These are phyloP conservation scores for Neurospora sp. DNA, from an alignment of 495 filamentous ascomycete species.

Conservation along the genomic window DNA sequence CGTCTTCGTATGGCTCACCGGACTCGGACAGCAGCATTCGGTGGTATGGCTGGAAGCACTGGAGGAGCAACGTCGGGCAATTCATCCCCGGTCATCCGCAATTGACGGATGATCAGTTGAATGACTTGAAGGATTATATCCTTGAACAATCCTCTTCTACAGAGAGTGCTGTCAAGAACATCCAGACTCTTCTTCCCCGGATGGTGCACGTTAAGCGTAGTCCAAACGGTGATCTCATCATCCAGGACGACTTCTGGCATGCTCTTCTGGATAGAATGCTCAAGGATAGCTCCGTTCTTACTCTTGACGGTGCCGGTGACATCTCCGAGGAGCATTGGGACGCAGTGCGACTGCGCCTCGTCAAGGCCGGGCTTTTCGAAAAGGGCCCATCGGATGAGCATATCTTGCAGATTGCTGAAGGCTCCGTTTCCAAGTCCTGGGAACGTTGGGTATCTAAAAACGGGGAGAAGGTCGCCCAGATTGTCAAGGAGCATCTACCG, in stretches of 20 bases:
- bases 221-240: conserved; percentile 28
- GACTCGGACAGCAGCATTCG: neutral
- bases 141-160: conserved; percentile 3
- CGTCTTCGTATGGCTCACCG: neutral
- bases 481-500: conserved; percentile 8
- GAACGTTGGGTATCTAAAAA: conserved; percentile 28
- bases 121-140: conserved; percentile 12
- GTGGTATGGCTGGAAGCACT: conserved; percentile 15
- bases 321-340: conserved; percentile 30
- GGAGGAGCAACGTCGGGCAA: conserved; percentile 12
- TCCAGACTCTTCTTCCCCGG: conserved; percentile 23
- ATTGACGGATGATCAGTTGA: conserved; percentile 13
- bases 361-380: conserved; percentile 2
- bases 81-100: conserved; percentile 10
- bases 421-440: conserved; percentile 19
- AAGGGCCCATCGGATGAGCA: conserved; percentile 1
- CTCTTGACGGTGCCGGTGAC: conserved; percentile 15
- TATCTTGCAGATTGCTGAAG: conserved; percentile 9
- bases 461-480: conserved; percentile 16
- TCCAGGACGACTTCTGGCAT: conserved; percentile 46
- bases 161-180: conserved; percentile 13
- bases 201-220: conserved; percentile 29
- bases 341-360: conserved; percentile 22
- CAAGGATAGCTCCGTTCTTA: conserved; percentile 23
- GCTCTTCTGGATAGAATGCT: conserved; percentile 32